Evolutionary conservation across 169 alveolate genomes (phyloP), one percentile per base, ranked within the genome.

Genomic region (Cytauxzoon felis): DNA sequence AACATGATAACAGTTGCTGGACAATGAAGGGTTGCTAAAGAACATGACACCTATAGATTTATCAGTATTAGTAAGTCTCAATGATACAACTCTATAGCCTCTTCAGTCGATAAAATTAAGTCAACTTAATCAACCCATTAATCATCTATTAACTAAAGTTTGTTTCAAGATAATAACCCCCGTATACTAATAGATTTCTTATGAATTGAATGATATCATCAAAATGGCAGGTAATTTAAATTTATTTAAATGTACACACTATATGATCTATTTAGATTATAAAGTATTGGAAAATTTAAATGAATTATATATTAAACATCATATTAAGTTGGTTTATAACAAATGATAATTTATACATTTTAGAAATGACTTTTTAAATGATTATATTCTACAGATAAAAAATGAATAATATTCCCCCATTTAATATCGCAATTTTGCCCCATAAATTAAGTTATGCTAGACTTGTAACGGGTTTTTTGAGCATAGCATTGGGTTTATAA

Each of bases 41-140:
- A n/a, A 51, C 0, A 8, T 62, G 3, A 62, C 73, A 49, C 45
- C 24, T 21, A 64, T 62, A 5, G 73, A 62, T 6, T 19, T 5
- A 1, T 60, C 47, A 33, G 73, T 62, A 8, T n/a, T 62, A 64
- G 63, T 58, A 7, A 11, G 56, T 47, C n/a, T n/a, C n/a, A n/a
- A n/a, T n/a, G n/a, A n/a, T n/a, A n/a, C n/a, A n/a, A n/a, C n/a
- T n/a, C n/a, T n/a, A n/a, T n/a, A n/a, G n/a, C n/a, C n/a, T n/a
- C n/a, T n/a, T n/a, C n/a, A n/a, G n/a, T n/a, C 19, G 19, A 38
- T 38, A 38, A 38, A 38, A 13, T 38, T 38, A n/a, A n/a, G 13
- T 38, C 13, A 38, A n/a, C 45, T 38, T 13, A n/a, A 38, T 13
- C 45, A 38, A 38, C 45, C 45, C 13, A 38, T 38, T 13, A 38